phyloP scores from a whole-genome alignment of 2,329 filamentous ascomycete genomes.

The Trichoderma citrinoviride region DNA sequence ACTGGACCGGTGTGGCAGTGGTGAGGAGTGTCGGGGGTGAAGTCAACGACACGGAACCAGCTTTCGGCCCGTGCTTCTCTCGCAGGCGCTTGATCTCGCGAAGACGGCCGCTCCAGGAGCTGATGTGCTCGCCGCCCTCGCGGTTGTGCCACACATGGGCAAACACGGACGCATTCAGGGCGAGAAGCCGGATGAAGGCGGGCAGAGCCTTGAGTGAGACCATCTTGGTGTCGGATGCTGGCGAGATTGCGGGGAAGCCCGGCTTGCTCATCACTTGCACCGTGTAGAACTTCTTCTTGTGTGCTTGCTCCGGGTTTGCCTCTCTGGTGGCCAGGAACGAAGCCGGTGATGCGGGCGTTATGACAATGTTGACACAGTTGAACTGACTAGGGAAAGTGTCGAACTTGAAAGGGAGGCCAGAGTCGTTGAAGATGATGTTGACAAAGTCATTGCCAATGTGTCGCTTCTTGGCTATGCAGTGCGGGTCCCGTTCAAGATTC shows the following conservation, averaged over 20 bases:
- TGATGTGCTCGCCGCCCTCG: constrained; percentile 77
- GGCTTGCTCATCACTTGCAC: constrained; percentile 86
- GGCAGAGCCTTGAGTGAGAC: constrained; percentile 80
- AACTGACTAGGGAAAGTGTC: constrained; percentile 93
- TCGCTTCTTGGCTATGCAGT: constrained; percentile 80
- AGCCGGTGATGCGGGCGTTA: constrained; percentile 79
- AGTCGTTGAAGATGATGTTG: constrained; percentile 97
- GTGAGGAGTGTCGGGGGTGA: constrained; percentile 34
- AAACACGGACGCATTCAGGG: constrained; percentile 92
- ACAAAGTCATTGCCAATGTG: constrained; percentile 98
- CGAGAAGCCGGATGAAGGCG: constrained; percentile 80
- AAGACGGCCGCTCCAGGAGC: constrained; percentile 84
- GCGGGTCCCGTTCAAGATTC: constrained; percentile 69
- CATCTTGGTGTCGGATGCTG: constrained; percentile 84
- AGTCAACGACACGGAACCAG: constrained; percentile 28
- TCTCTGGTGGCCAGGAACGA: constrained; percentile 68
- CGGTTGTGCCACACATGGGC: constrained; percentile 82
- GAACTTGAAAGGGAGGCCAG: constrained; percentile 82
- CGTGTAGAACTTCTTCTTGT: constrained; percentile 67
- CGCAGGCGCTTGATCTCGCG: constrained; percentile 80
- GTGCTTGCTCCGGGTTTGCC: constrained; percentile 35
- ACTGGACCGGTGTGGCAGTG: constrained; percentile 24
- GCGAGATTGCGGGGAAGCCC: constrained; percentile 88
- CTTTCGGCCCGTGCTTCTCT: constrained; percentile 59
- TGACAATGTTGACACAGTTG: constrained; percentile 96